Evolutionary conservation across 768 basidiomycete genomes (phyloP), one percentile per base, ranked within the genome.

Genomic region (Rhizopogon vinicolor): DNA sequence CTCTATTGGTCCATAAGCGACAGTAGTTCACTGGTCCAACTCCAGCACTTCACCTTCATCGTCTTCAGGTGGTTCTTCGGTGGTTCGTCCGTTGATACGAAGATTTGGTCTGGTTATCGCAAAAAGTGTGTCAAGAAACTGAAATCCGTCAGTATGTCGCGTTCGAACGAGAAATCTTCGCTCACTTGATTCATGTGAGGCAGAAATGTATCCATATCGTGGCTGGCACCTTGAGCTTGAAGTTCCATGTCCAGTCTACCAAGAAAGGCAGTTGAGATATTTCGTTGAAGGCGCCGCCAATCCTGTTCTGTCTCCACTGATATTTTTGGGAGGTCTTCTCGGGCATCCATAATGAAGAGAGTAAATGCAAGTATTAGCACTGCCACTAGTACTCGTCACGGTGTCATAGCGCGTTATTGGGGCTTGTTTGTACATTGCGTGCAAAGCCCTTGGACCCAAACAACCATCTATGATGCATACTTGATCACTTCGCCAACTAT

Each of bases 81-180:
- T 82, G 57, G 86, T 84, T 52, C 86, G 84, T 28, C 91, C 91
- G 63, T 93, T 92, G 9, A 93, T 79, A 33, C 88, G 82, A 19
- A 94, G 68, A 69, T 93, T 94, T 5, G 83, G 79, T 58, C 82
- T 79, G 0, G 86, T 80, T 52, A 84, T 78, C 37, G 73, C 74
- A 59, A 90, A 86, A 16, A 84, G 79, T 18, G 71, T 70, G 22
- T 88, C 85, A 35, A 86, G 75, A 60, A 80, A 86, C 87, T 90
- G 44, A 39, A 41, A 37, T 28, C 25, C 14, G 6, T 25, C 53
- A 63, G 44, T 42, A 40, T 41, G 40, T 41, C 25, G 44, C 54
- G 22, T 25, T 54, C 44, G 37, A 55, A 12, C 55, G 54, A 61
- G 25, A 46, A 35, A n/a, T n/a, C 44, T 28, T 31, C 33, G 33